Evolutionary conservation across 1,284 basidiomycete genomes (phyloP).

Genomic region (Malassezia sympodialis): DNA sequence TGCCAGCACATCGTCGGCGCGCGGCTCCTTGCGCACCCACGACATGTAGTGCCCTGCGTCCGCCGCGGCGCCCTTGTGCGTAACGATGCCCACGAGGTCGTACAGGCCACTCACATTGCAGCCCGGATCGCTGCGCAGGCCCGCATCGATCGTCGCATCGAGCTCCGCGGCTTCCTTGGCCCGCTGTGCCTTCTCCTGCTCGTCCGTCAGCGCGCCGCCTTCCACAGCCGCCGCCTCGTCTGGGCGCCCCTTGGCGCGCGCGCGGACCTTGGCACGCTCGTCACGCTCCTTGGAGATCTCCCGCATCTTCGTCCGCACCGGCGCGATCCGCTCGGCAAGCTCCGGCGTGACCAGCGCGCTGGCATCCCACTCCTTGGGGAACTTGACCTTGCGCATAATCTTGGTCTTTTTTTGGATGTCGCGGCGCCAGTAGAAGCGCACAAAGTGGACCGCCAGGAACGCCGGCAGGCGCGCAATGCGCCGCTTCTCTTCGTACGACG

Average conservation of each 20-base stretch:
- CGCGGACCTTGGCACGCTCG: constrained; percentile 73
- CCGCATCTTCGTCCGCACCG: constrained; percentile 62
- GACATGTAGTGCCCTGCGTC: constrained; percentile 89
- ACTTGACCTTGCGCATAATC: constrained; percentile 77
- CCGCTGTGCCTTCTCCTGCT: constrained; percentile 55
- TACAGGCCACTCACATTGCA: constrained; percentile 67
- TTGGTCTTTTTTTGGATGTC: constrained; percentile 66
- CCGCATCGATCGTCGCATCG: constrained; percentile 56
- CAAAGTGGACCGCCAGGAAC: constrained; percentile 78
- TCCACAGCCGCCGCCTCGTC: constrained; percentile 51
- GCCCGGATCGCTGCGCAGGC: constrained; percentile 61
- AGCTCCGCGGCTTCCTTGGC: constrained; percentile 25
- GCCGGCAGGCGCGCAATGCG: constrained; percentile 72
- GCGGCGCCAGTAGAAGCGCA: constrained; percentile 85
- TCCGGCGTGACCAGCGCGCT: constrained; percentile 72
- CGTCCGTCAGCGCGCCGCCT: constrained; percentile 54
- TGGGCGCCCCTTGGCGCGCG: constrained; percentile 56
- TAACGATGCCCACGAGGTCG: constrained; percentile 82
- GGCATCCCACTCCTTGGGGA: constrained; percentile 73
- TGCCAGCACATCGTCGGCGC: constrained; percentile 6
- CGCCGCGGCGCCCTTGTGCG: constrained; percentile 89
- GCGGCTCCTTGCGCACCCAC: constrained; percentile 55
- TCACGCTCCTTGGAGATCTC: constrained; percentile 70
- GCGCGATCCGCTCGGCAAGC: constrained; percentile 61
- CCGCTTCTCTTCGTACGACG: constrained; percentile 71